phyloP scores from a whole-genome alignment of 208 protist genomes.

The Wallacemonas collosoma region DNA sequence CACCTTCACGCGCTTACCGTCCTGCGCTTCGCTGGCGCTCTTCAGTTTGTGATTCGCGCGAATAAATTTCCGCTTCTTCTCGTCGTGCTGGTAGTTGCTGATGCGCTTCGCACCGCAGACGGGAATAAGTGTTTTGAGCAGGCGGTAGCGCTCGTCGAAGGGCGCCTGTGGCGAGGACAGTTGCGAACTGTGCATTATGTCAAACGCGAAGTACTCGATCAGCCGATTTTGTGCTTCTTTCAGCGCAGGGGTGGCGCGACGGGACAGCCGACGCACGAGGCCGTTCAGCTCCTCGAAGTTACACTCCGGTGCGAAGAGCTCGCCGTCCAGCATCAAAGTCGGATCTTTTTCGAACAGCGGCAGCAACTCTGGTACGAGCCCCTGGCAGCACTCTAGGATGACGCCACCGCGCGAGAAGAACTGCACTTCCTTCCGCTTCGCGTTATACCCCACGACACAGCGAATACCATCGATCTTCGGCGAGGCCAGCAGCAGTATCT shows the following conservation, averaged over 20 bases:
- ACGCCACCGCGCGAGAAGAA: constrained; percentile 90
- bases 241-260: constrained; percentile 33
- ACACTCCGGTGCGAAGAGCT: constrained; percentile 83
- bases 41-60: constrained; percentile 32
- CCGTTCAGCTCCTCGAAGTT: constrained; percentile 90
- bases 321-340: constrained; percentile 82
- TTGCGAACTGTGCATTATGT: constrained; percentile 82
- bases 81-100: constrained; percentile 82
- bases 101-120: constrained; percentile 80
- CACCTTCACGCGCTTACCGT: constrained; percentile 45
- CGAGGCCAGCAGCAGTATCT: constrained; percentile 69
- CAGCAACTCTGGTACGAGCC: constrained; percentile 61
- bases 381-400: constrained; percentile 82
- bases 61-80: constrained; percentile 78
- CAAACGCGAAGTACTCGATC: constrained; percentile 89
- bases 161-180: constrained; percentile 53
- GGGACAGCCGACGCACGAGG: constrained; percentile 63
- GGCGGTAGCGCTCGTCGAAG: constrained; percentile 78
- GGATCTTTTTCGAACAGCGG: constrained; percentile 80
- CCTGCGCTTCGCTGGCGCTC: neutral
- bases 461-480: constrained; percentile 92
- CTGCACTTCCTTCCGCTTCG: constrained; percentile 56
- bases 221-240: constrained; percentile 48
- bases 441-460: constrained; percentile 83
- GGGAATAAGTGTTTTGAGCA: constrained; percentile 84